Conservation (phyloP, 371 early-diverging fungal genomes). For the Sporodiniella umbellata region DNA sequence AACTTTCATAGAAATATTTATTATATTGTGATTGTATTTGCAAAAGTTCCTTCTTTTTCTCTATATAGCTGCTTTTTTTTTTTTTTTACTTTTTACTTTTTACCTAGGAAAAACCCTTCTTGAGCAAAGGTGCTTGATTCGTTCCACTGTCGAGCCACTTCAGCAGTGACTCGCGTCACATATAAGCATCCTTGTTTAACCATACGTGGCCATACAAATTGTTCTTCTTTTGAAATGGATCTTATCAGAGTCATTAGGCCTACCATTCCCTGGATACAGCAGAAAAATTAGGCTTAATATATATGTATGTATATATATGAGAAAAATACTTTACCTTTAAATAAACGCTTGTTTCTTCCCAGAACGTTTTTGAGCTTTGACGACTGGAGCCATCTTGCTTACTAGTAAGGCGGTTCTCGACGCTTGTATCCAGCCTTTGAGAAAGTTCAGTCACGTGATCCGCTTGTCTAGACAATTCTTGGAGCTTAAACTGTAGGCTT, state of each 20-base stretch:
- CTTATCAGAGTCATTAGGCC: conserved; percentile 39
- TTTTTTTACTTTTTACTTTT: conserved; percentile 13
- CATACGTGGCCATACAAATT: conserved; percentile 39
- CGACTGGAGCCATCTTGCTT: conserved; percentile 10
- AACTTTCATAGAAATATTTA: too few relatives aligned
- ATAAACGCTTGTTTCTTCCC: conserved; percentile 44
- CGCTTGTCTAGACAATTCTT: conserved; percentile 19
- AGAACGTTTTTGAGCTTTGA: conserved; percentile 23
- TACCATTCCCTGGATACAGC: conserved; percentile 30
- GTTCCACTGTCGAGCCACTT: conserved; percentile 49
- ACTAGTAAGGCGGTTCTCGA: conserved; percentile 17
- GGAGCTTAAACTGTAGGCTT: conserved; percentile 21
- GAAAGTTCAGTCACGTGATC: conserved; percentile 29
- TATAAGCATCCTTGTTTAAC: conserved; percentile 46
- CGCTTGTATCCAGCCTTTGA: conserved; percentile 19
- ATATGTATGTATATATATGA: background rate
- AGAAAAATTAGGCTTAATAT: too few relatives aligned
- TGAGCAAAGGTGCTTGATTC: conserved; percentile 32
- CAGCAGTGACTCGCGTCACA: conserved; percentile 47
- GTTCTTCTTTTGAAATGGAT: conserved; percentile 40
- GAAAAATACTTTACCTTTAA: conserved; percentile 24
- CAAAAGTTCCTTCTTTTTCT: background rate
- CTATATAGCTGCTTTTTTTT: too few relatives aligned
- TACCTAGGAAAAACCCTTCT: conserved; percentile 29
- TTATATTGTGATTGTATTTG: too few relatives aligned